A percentile compares a stretch with the other conserved stretches of the same genome.
Evolutionary conservation across 495 filamentous ascomycete species (phyloP).

Genomic region (Aspergillus haitiensis): DNA sequence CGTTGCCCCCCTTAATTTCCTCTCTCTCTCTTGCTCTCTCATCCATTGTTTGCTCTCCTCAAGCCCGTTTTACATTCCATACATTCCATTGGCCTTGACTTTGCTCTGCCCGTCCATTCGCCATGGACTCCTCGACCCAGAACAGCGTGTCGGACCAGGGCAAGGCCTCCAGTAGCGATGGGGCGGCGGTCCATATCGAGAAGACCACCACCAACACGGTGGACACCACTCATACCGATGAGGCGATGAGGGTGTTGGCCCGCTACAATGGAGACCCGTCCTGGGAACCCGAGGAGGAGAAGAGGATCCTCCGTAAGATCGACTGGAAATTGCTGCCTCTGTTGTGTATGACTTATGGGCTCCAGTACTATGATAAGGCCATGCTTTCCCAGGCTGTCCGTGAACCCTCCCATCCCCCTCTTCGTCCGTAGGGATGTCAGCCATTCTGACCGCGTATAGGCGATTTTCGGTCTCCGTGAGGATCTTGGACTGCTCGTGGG

Average conservation of each 20-base stretch:
- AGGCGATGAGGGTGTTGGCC: conserved; percentile 44
- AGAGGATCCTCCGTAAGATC: conserved; percentile 44
- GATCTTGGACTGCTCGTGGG: conserved; percentile 39
- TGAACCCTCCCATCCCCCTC: conserved; percentile 24
- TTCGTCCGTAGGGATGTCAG: conserved; percentile 7
- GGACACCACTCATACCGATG: conserved; percentile 47
- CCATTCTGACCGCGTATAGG: conserved; percentile 17
- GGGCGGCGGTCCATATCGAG: conserved; percentile 7
- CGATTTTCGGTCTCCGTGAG: conserved; percentile 39
- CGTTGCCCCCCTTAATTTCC: too few species aligned
- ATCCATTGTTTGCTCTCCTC: too few species aligned
- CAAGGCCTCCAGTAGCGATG: conserved; percentile 16
- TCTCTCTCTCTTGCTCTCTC: too few species aligned
- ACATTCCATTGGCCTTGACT: not conserved
- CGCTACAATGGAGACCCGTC: conserved; percentile 42
- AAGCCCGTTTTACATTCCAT: not conserved
- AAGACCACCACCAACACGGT: conserved; percentile 22
- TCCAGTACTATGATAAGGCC: conserved; percentile 55
- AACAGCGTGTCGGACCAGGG: conserved; percentile 20
- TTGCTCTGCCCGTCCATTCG: not conserved
- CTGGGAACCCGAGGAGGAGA: conserved; percentile 48
- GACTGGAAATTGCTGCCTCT: conserved; percentile 49
- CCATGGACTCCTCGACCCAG: conserved; percentile 14
- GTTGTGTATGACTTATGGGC: conserved; percentile 29
- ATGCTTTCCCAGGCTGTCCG: conserved; percentile 50